A percentile compares a stretch with the other conserved stretches of the same genome.
Evolutionary conservation across 805 yeast species (phyloP).

Genomic region (Ogataea henricii): DNA sequence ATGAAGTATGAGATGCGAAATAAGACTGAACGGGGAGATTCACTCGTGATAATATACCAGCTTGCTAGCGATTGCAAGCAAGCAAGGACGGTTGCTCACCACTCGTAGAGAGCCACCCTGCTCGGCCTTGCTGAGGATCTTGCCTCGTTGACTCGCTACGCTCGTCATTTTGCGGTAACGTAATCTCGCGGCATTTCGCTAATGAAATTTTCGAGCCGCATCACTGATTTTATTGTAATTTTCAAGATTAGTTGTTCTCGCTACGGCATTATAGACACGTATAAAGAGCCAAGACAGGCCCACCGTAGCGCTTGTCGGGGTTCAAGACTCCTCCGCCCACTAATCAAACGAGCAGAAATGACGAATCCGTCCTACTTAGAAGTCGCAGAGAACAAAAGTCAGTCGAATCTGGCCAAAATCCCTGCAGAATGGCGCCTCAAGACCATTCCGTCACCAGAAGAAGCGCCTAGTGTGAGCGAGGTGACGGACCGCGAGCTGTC

Average conservation of each 20-base stretch:
- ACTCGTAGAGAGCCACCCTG: too few relatives aligned
- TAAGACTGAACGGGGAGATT: too few relatives aligned
- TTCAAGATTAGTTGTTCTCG: background rate
- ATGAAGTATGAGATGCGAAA: too few relatives aligned
- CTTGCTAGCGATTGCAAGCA: too few relatives aligned
- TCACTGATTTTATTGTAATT: background rate
- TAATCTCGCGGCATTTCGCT: too few relatives aligned
- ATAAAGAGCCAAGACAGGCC: background rate
- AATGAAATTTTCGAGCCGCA: too few relatives aligned
- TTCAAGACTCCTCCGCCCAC: background rate
- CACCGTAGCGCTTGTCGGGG: background rate
- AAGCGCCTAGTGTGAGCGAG: conserved; percentile 24
- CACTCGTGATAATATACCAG: too few relatives aligned
- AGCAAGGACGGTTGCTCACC: too few relatives aligned
- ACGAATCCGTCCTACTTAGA: conserved; percentile 18
- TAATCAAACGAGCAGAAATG: background rate
- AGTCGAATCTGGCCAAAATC: conserved; percentile 23
- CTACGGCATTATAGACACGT: background rate
- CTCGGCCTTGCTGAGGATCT: too few relatives aligned
- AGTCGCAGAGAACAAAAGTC: conserved; percentile 22
- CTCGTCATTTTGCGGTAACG: too few relatives aligned
- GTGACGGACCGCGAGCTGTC: conserved; percentile 25
- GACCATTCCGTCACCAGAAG: conserved; percentile 28
- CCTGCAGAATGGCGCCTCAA: conserved; percentile 33
- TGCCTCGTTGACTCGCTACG: too few relatives aligned